Evolutionary conservation across 805 yeast genomes (phyloP), one percentile per base, ranked within the genome.

Genomic region (Diddensiella santjacobensis): DNA sequence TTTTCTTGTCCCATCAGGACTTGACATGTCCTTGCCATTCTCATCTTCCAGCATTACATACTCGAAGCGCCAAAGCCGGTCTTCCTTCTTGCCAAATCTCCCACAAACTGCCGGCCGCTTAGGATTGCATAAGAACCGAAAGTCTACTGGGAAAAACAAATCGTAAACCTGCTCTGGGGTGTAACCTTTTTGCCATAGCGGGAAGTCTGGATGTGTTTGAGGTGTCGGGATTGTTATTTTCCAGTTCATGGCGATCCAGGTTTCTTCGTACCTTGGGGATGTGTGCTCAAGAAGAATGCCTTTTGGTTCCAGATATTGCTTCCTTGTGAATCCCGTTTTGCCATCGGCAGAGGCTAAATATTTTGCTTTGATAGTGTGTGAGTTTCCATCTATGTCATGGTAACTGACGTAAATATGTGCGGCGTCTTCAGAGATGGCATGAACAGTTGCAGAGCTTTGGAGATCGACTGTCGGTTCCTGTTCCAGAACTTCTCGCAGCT

Each of bases 31-130:
- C 10, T 8, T n/a, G n/a, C 19, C 19, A 35, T 35, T 15, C n/a
- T 35, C 39, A 35, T 18, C 15, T 8, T n/a, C 39, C 6, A 18
- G 19, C 6, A 35, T 18, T 6, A 35, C 39, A n/a, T 35, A 35
- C 39, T 35, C 39, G 20, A 35, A 35, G 10, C 39, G 17, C 39
- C 39, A 35, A n/a, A 35, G 39, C 39, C 39, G 6, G 39, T 35
- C 39, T 10, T n/a, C 10, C 10, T n/a, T n/a, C 15, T 15, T n/a
- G 10, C 39, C 39, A 35, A 35, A 35, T 35, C 39, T n/a, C 13
- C 39, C 39, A n/a, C 39, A 35, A 15, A 35, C 39, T 15, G 39
- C 39, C n/a, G 39, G 39, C 10, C 39, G 39, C n/a, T 35, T 35
- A 8, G 39, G 39, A 35, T 18, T 35, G 20, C 39, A 35, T 10